Evolutionary conservation across 305 asterid genomes (phyloP).

Genomic region (Solanum aculeatissimum): DNA sequence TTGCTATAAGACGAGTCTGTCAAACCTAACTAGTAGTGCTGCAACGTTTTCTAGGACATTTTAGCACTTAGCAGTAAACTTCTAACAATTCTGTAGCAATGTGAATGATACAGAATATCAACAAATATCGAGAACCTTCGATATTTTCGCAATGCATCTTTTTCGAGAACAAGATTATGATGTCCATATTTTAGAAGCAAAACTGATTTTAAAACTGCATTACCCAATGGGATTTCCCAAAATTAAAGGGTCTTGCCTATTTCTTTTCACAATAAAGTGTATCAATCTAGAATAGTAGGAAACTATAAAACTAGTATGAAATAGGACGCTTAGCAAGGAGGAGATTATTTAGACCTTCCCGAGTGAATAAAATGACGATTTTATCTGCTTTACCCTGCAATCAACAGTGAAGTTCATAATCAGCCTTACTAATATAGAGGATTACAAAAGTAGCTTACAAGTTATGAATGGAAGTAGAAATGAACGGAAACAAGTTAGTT

Average conservation of each 20-base stretch:
- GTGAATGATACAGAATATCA: neutral
- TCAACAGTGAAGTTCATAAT: neutral
- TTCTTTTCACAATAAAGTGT: neutral
- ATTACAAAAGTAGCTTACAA: neutral
- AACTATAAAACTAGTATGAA: neutral
- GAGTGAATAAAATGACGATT: constrained; percentile 79
- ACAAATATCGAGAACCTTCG: neutral
- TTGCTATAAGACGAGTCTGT: neutral
- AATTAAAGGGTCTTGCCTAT: neutral
- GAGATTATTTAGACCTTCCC: constrained; percentile 34
- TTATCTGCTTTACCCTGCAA: constrained; percentile 77
- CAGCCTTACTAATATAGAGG: neutral
- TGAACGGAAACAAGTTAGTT: neutral
- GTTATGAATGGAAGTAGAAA: neutral
- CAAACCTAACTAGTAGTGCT: neutral
- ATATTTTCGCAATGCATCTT: neutral
- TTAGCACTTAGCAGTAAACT: neutral
- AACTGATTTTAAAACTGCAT: neutral
- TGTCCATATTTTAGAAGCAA: neutral
- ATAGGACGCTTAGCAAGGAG: neutral
- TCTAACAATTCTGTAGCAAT: neutral
- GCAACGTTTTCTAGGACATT: neutral
- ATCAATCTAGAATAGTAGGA: neutral
- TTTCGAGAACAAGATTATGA: neutral
- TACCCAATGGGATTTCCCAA: neutral